phyloP scores from a whole-genome alignment of 148 eudicot species.

The Amaranthus hypochondriacus region DNA sequence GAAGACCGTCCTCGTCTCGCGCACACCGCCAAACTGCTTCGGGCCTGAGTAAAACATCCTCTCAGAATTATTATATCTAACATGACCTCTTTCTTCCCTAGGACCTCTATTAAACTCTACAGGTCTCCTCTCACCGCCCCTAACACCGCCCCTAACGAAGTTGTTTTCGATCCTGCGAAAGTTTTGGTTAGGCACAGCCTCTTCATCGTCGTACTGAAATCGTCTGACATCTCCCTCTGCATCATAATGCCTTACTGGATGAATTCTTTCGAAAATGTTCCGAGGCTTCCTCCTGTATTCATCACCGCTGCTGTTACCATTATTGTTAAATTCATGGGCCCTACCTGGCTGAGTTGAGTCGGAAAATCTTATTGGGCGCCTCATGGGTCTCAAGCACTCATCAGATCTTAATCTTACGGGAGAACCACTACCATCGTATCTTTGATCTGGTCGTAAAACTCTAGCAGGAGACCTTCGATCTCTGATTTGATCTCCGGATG shows the following conservation, averaged over 20 bases:
- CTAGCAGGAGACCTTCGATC: constrained; percentile 50
- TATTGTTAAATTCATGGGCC: constrained; percentile 23
- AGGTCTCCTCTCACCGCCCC: constrained; percentile 31
- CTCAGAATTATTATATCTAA: constrained; percentile 25
- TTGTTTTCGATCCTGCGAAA: constrained; percentile 25
- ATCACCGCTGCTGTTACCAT: constrained; percentile 10
- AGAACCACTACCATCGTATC: constrained; percentile 36
- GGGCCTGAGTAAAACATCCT: constrained; percentile 28
- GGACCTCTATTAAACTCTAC: constrained; percentile 22
- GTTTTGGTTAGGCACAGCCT: constrained; percentile 21
- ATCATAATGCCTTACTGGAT: constrained; percentile 35
- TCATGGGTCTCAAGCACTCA: constrained; percentile 28
- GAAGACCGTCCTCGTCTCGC: constrained; percentile 28
- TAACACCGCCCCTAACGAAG: constrained; percentile 15
- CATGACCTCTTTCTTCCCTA: constrained; percentile 34
- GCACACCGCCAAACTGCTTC: constrained; percentile 21
- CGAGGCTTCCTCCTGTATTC: constrained; percentile 37
- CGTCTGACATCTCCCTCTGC: constrained; percentile 34
- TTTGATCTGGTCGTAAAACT: constrained; percentile 32
- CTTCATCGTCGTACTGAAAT: constrained; percentile 38
- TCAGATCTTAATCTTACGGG: constrained; percentile 35
- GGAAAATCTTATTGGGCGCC: constrained; percentile 38
- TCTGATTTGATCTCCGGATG: constrained; percentile 24
- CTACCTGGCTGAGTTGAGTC: constrained; percentile 30
- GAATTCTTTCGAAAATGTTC: constrained; percentile 37